Base-by-base conservation (phyloP, 2,329 filamentous ascomycete genomes). In the Dothideomycetidae sp. region DNA sequence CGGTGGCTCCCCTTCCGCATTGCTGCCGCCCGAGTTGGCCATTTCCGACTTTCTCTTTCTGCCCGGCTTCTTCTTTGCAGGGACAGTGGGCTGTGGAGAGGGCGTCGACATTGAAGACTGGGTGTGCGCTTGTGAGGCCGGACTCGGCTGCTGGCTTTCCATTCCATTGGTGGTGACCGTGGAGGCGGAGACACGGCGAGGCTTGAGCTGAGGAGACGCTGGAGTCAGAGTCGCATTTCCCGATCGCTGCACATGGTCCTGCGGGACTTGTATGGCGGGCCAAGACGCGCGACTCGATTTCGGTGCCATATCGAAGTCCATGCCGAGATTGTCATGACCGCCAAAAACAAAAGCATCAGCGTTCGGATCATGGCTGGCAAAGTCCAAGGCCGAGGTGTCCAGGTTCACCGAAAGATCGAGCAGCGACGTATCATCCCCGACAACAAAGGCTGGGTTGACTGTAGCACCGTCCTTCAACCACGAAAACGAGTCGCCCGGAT, bases 1-100 rank as follows among this genome's bases (percentile, higher is more conserved):
- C 16, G 62, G 70, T 35, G 54, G 68, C 15, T 52, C 65, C 28
- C 53, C 54, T 13, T 46, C 50, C 3, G 73, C 65, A 17, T 39
- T 31, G 23, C 37, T 43, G 18, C 39, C 23, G 21, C 51, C 46
- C 16, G 46, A 42, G 28, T 50, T 44, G 4, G 48, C 44, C 15
- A 43, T 44, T 17, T 55, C 54, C 2, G 48, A 51, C 44, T 57
- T 57, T 21, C 54, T 49, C 44, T 57, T 57, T 13, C 55, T 45
- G 29, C 54, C 54, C 11, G 49, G 52, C 29, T 48, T 48, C 45
- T 56, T 56, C 44, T 56, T 56, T 0, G 45, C 45, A 15, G 51
- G 51, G 15, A 50, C 38, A 14, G 38, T 39, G 10, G 43, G 37
- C 28, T 42, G 37, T 5, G 53, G 51, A n/a, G 53, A 52, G 21